phyloP scores from a whole-genome alignment of 2,329 filamentous ascomycete genomes.

The Venturia aucupariae region DNA sequence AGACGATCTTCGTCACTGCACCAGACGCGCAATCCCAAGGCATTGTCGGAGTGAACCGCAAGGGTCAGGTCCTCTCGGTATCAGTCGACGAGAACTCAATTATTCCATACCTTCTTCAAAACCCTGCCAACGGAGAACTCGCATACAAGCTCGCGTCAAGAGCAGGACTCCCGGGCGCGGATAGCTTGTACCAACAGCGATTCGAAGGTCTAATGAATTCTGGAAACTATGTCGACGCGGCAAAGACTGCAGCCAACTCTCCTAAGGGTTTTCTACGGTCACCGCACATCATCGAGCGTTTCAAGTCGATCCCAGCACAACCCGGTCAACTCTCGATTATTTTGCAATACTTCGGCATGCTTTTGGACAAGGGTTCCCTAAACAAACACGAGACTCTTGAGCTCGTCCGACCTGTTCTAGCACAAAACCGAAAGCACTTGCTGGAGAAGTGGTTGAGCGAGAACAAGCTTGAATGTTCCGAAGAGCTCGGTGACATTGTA shows the following conservation, averaged over 20 bases:
- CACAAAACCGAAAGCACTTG: slow-evolving; percentile 89
- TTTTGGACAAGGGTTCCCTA: slow-evolving; percentile 86
- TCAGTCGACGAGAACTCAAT: slow-evolving; percentile 86
- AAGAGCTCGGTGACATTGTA: slow-evolving; percentile 91
- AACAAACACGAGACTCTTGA: slow-evolving; percentile 94
- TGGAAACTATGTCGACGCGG: slow-evolving; percentile 78
- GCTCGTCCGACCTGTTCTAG: slow-evolving; percentile 81
- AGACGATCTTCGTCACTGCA: slow-evolving; percentile 95
- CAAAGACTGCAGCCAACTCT: slow-evolving; percentile 93
- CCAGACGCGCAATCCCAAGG: slow-evolving; percentile 75
- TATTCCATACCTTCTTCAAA: slow-evolving; percentile 91
- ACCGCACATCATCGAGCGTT: slow-evolving; percentile 87
- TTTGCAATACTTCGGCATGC: slow-evolving; percentile 94
- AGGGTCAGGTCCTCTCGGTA: slow-evolving; percentile 91
- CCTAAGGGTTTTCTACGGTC: slow-evolving; percentile 92
- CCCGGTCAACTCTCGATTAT: slow-evolving; percentile 87
- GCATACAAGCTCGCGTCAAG: slow-evolving; percentile 94
- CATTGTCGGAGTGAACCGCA: slow-evolving; percentile 91
- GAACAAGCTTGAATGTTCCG: slow-evolving; percentile 90
- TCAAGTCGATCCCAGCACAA: slow-evolving; percentile 76
- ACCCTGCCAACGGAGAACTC: slow-evolving; percentile 85
- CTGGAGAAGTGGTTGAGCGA: slow-evolving; percentile 98
- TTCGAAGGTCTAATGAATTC: slow-evolving; percentile 79
- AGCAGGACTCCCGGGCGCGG: slow-evolving; percentile 86
- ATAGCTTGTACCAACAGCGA: slow-evolving; percentile 83